Percentiles rank a stretch among this genome's conserved stretches.
phyloP scores from a whole-genome alignment of 169 alveolate species.

The Condylostoma magnum region DNA sequence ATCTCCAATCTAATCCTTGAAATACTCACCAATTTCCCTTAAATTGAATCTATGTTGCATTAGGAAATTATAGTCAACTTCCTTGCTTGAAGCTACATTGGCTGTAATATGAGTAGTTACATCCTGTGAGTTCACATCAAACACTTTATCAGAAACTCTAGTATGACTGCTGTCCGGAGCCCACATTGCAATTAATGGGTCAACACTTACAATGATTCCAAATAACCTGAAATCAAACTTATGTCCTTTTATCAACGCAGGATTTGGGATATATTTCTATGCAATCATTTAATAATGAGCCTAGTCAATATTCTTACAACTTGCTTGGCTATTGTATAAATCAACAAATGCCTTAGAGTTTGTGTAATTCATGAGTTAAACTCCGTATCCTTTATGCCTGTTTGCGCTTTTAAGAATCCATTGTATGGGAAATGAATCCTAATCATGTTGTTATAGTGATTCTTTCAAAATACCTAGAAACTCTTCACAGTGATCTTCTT shows the following conservation, averaged over 20 bases:
- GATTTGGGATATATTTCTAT: conserved; percentile 15
- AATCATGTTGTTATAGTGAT: not conserved
- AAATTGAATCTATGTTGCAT: conserved; percentile 9
- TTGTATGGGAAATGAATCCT: not conserved
- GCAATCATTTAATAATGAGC: not conserved
- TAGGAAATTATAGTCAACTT: not conserved
- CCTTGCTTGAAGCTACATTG: conserved; percentile 12
- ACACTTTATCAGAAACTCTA: conserved; percentile 20
- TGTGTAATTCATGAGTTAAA: not conserved
- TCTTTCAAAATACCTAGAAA: not conserved
- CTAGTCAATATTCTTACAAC: not conserved
- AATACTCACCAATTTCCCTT: conserved; percentile 22
- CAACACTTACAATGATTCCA: not conserved
- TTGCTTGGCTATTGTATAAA: not conserved
- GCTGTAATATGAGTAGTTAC: conserved; percentile 31
- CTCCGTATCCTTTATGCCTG: conserved; percentile 29
- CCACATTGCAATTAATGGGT: conserved; percentile 22
- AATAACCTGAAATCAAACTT: conserved; percentile 29
- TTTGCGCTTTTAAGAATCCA: conserved; percentile 8
- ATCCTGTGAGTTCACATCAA: not conserved
- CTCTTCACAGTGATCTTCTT: not conserved
- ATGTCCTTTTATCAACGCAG: conserved; percentile 24
- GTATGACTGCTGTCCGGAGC: conserved; percentile 31
- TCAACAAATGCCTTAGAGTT: not conserved
- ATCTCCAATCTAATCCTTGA: conserved; percentile 1